phyloP scores from a whole-genome alignment of 129 eudicot species.

The sunflower (Helianthus annuus) region DNA sequence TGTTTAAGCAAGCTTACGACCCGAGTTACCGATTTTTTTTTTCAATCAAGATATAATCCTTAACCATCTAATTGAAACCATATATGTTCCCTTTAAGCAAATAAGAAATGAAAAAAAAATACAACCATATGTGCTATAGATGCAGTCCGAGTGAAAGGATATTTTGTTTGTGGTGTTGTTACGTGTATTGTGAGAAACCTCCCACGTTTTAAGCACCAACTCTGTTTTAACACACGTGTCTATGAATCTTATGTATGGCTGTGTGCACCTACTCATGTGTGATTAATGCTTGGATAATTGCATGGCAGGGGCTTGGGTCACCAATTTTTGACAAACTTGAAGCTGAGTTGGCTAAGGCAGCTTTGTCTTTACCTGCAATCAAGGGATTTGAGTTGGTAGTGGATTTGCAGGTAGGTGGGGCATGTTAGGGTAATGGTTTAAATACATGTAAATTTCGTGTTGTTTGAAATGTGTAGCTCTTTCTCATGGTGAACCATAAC shows the following conservation, averaged over 20 bases:
- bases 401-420: slow-evolving; percentile 78
- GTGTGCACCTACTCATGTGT: slow-evolving; percentile 1
- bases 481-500: background rate
- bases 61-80: no score
- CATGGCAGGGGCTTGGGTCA: slow-evolving; percentile 89
- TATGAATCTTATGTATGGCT: slow-evolving; percentile 37
- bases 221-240: slow-evolving; percentile 39
- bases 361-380: slow-evolving; percentile 89
- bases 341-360: slow-evolving; percentile 96
- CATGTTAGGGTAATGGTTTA: background rate
- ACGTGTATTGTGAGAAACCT: slow-evolving; percentile 90
- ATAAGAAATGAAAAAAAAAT: no score
- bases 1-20: no score
- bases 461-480: background rate
- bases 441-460: background rate
- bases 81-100: no score
- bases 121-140: no score
- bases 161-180: slow-evolving; percentile 97
- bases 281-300: slow-evolving; percentile 8
- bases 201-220: slow-evolving; percentile 74
- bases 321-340: slow-evolving; percentile 99
- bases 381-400: slow-evolving; percentile 99
- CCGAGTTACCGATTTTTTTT: no score
- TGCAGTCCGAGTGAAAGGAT: slow-evolving; percentile 90
- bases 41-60: no score